Conservation (phyloP, 2,329 filamentous ascomycete species). For the Arthroderma sp. region DNA sequence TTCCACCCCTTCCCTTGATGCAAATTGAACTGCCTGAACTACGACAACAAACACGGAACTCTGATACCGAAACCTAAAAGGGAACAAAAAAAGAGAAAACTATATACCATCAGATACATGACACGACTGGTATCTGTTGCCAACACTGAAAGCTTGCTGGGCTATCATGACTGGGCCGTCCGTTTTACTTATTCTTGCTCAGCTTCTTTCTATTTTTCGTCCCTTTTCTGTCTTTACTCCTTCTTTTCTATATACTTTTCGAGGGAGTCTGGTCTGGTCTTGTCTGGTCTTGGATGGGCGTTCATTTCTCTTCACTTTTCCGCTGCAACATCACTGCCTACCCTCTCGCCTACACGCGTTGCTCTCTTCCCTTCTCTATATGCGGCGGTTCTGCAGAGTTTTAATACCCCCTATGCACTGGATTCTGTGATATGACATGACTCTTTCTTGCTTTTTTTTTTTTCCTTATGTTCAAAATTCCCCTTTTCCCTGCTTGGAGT, state of each 20-base stretch:
- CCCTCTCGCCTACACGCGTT: neutral
- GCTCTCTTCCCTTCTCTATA: neutral
- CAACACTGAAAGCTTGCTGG: neutral
- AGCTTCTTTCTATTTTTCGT: neutral
- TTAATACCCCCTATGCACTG: constrained; percentile 14
- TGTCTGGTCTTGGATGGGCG: constrained; percentile 16
- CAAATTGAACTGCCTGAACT: neutral
- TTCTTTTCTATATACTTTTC: neutral
- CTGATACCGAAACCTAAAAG: neutral
- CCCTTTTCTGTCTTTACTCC: neutral
- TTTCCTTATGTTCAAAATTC: constrained; percentile 10
- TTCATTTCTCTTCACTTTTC: constrained; percentile 11
- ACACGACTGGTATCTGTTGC: neutral
- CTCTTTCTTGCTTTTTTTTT: neutral
- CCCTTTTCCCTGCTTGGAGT: neutral
- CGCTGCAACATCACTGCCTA: constrained; percentile 4
- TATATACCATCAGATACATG: neutral
- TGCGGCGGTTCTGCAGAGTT: constrained; percentile 10
- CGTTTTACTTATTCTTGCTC: neutral
- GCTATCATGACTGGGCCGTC: neutral
- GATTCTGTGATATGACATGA: constrained; percentile 3
- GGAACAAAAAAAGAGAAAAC: neutral
- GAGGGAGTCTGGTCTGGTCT: constrained; percentile 14
- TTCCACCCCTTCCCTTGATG: neutral
- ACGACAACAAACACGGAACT: neutral